A percentile compares a stretch with the other conserved stretches of the same genome.
phyloP scores from a whole-genome alignment of 1,284 basidiomycete species.

The Cerrena zonata region DNA sequence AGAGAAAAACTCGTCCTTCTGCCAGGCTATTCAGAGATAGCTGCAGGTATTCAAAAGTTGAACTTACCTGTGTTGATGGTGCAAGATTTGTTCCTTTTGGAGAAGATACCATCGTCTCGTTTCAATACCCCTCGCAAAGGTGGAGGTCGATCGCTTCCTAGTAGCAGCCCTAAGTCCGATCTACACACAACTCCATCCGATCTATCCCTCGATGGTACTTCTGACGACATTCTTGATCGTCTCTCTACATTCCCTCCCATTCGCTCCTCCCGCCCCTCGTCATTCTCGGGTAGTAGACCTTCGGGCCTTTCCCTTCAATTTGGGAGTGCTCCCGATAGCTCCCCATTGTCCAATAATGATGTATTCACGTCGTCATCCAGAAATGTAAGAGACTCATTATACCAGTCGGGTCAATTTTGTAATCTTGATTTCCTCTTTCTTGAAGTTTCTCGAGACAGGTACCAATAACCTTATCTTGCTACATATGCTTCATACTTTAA shows the following conservation, averaged over 20 bases:
- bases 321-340: not conserved
- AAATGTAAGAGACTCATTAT: not conserved
- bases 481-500: conserved; percentile 48
- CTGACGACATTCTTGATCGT: not conserved
- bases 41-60: conserved; percentile 51
- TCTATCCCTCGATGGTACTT: not conserved
- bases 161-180: too few species aligned
- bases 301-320: too few species aligned
- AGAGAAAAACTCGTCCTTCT: conserved; percentile 62
- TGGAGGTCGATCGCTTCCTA: not conserved
- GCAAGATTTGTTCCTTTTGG: conserved; percentile 54
- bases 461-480: not conserved
- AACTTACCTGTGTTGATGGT: conserved; percentile 49
- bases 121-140: too few species aligned
- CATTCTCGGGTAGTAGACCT: too few species aligned
- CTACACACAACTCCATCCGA: not conserved
- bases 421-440: not conserved
- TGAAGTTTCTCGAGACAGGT: conserved; percentile 17
- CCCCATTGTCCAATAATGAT: not conserved
- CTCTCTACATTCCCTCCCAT: not conserved
- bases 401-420: not conserved
- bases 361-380: not conserved
- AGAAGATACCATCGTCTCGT: conserved; percentile 36
- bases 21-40: conserved; percentile 57
- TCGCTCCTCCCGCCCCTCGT: too few species aligned